Conservation (phyloP, 805 yeast genomes). For the Candida gorgasii region DNA sequence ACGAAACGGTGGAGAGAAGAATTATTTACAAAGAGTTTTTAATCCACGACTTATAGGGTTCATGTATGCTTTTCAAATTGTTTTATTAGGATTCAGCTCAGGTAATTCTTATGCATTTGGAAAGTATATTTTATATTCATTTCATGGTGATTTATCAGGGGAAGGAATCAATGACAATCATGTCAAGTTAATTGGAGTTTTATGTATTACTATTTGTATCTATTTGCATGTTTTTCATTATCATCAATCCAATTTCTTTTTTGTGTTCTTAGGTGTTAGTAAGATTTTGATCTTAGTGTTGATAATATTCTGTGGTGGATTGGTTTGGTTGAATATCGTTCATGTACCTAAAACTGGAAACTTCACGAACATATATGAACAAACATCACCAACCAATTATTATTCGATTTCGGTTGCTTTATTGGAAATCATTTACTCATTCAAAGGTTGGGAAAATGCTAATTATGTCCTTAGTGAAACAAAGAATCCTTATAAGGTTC, state of each 20-base stretch:
- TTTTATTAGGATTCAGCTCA: slow-evolving; percentile 60
- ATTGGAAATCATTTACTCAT: slow-evolving; percentile 60
- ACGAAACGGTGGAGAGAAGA: slow-evolving; percentile 44
- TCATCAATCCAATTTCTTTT: slow-evolving; percentile 49
- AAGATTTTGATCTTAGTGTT: slow-evolving; percentile 52
- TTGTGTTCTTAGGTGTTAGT: slow-evolving; percentile 55
- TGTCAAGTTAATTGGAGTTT: slow-evolving; percentile 51
- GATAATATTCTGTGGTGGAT: slow-evolving; percentile 49
- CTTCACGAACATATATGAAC: slow-evolving; percentile 38
- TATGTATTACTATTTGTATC: slow-evolving; percentile 46
- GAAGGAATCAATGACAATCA: slow-evolving; percentile 25
- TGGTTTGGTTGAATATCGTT: slow-evolving; percentile 37
- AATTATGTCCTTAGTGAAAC: slow-evolving; percentile 63
- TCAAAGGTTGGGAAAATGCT: slow-evolving; percentile 72
- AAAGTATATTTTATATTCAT: slow-evolving; percentile 48
- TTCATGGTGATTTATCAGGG: slow-evolving; percentile 25
- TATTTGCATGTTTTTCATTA: slow-evolving; percentile 52
- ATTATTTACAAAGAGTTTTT: slow-evolving; percentile 38
- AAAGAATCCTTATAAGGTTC: slow-evolving; percentile 54
- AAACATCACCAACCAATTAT: slow-evolving; percentile 27
- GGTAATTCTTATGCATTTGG: slow-evolving; percentile 70
- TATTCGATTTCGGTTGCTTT: slow-evolving; percentile 59
- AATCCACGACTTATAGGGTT: slow-evolving; percentile 40
- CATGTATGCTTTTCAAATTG: slow-evolving; percentile 50
- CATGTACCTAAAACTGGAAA: slow-evolving; percentile 21